Base-by-base conservation (phyloP, 805 yeast genomes). In the Cyberlindnera galapagoensis region DNA sequence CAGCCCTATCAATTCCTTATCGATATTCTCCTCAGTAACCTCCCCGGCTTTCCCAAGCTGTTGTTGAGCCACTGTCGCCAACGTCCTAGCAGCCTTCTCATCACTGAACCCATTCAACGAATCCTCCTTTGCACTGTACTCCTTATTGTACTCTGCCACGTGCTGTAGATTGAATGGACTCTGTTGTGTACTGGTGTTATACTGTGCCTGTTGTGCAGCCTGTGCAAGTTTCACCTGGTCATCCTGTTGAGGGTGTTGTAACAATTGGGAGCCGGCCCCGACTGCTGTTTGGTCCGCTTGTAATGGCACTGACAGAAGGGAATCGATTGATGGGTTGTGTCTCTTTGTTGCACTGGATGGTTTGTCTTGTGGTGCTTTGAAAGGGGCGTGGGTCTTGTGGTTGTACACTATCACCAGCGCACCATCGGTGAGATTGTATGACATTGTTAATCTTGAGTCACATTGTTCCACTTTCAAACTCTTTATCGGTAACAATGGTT, bases 381-480 rank as follows among this genome's bases (percentile, higher is more conserved):
- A 48, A 41, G 69, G 68, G 9, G 40, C 46, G 39, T 66, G 71
- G 24, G 59, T 57, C 38, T 56, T 62, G 42, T 66, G 71, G 32
- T 52, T 59, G 42, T 52, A 65, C 21, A 54, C 43, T 3, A 66
- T 42, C 29, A 52, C 58, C 12, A 66, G 47, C 4, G 51, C 36
- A 0, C 71, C 71, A 19, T 59, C 53, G 9, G 49, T 47, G 14
- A 66, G 38, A 37, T 60, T 65, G 40, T 65, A 65, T 31, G 51
- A 59, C 24, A 65, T 35, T 2, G 61, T 53, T 17, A 66, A 46
- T 33, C 60, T 60, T 0, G 70, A 65, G 7, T 58, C 56, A 34
- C 71, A 66, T 7, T 54, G 52, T 33, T 63, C 65, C 2, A 60
- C 57, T 42, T 66, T 66, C 32, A 66, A 44, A 41, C 57, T 62